These are phyloP conservation scores for Camelina hispida DNA, from an alignment of 345 rosid genomes.

Conservation along the genomic window DNA sequence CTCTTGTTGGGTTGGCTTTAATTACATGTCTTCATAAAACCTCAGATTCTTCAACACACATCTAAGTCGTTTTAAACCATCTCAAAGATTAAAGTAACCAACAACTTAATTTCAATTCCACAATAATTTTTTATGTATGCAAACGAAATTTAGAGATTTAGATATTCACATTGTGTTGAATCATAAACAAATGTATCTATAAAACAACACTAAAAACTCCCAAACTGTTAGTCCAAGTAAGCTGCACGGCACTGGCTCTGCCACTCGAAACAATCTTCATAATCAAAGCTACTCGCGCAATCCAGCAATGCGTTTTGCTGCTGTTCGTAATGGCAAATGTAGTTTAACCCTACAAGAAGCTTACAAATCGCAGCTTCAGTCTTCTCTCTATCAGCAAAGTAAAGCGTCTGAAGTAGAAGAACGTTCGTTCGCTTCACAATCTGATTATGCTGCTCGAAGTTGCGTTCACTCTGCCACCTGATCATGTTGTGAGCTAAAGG, in stretches of 20 bases:
- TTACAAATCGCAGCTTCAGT: slow-evolving; percentile 77
- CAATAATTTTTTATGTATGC: slow-evolving; percentile 11
- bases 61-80: neutral
- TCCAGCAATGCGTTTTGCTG: slow-evolving; percentile 88
- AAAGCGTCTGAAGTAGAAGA: slow-evolving; percentile 83
- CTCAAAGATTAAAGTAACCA: neutral
- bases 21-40: neutral
- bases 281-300: slow-evolving; percentile 95
- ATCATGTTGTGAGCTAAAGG: slow-evolving; percentile 97
- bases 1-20: slow-evolving; percentile 31
- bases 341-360: slow-evolving; percentile 92
- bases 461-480: slow-evolving; percentile 94
- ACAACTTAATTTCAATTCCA: slow-evolving; percentile 16
- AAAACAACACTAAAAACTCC: slow-evolving; percentile 26
- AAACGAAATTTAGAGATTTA: slow-evolving; percentile 25
- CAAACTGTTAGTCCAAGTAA: slow-evolving; percentile 41
- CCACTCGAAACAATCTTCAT: slow-evolving; percentile 93
- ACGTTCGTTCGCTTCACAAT: slow-evolving; percentile 78
- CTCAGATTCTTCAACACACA: neutral
- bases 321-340: slow-evolving; percentile 88
- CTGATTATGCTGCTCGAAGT: slow-evolving; percentile 85
- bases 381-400: slow-evolving; percentile 90
- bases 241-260: slow-evolving; percentile 59
- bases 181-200: slow-evolving; percentile 38
- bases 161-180: slow-evolving; percentile 43